Base-by-base conservation (phyloP, 139 green algal species). In the Raphidocelis subcapitata region DNA sequence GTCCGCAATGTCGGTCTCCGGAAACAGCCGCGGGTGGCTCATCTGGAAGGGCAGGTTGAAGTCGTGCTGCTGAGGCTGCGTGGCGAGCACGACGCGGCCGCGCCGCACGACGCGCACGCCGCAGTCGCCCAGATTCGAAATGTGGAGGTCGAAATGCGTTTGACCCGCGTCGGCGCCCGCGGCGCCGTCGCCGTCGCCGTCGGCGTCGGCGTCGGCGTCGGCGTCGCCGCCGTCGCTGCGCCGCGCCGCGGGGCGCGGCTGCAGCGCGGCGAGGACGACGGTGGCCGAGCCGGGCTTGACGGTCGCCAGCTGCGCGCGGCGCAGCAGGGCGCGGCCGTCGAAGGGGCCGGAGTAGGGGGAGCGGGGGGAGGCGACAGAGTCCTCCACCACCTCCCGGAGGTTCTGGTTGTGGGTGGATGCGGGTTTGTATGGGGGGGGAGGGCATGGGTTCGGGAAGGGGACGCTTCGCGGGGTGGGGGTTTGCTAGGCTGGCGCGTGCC, bases 21-120 rank as follows among this genome's bases (percentile, higher is more conserved):
- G 80, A 62, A 92, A 82, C 64, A 87, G 82, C 59, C 76, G 80
- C 28, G 85, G 81, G 64, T 79, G 77, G 12, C 71, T 87, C 49
- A 97, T 79, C 89, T 98, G 93, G 81, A 87, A 98, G 0, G 96
- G 96, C 84, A 94, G 94, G 84, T 99, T 99, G 84, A 96, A 99
- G 65, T 82, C 74, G 80, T 99, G 95, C 87, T 98, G 88, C 86
- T 97, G 92, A 44, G 82, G 64, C 84, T 92, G 83, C 24, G 41
- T 95, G 20, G 79, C 82, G 63, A 91, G 88, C 10, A 91, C 65
- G 32, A 93, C 74, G 31, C 82, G 49, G 18, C 88, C 89, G 29
- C 86, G 64, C 2, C 93, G 75, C 51, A 97, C 70, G 12, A 76
- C 68, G 31, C 80, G 67, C 33, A 94, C 82, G 20, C 90, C 90